These are phyloP conservation scores for Lactifluus subvellereus DNA, from an alignment of 768 basidiomycete genomes.

Conservation along the genomic window DNA sequence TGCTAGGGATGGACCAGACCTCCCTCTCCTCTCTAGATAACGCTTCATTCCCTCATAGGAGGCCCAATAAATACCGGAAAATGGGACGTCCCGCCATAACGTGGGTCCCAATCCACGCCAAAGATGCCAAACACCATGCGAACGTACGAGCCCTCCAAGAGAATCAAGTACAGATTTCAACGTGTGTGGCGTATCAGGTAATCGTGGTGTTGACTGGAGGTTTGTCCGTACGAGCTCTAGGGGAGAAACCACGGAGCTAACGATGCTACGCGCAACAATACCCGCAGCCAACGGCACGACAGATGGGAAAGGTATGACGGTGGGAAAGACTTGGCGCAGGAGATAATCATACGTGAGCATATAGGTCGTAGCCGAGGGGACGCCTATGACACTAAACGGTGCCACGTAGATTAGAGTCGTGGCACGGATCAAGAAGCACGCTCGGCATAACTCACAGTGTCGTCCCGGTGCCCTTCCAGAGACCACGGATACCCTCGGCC, in stretches of 20 bases:
- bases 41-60: slow-evolving; percentile 84
- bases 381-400: slow-evolving; percentile 68
- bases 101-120: slow-evolving; percentile 92
- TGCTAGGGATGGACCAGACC: slow-evolving; percentile 59
- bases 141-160: slow-evolving; percentile 51
- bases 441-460: slow-evolving; percentile 57
- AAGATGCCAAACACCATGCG: slow-evolving; percentile 61
- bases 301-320: slow-evolving; percentile 48
- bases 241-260: slow-evolving; percentile 77
- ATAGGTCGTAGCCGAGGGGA: slow-evolving; percentile 88
- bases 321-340: slow-evolving; percentile 54
- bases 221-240: slow-evolving; percentile 92
- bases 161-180: slow-evolving; percentile 67
- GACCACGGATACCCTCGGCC: slow-evolving; percentile 74
- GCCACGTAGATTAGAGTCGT: slow-evolving; percentile 22
- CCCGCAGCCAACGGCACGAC: slow-evolving; percentile 76
- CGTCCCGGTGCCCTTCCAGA: slow-evolving; percentile 96
- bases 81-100: slow-evolving; percentile 96
- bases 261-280: slow-evolving; percentile 69
- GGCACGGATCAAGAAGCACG: background rate
- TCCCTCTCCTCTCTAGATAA: slow-evolving; percentile 45
- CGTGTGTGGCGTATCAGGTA: slow-evolving; percentile 65
- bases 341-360: slow-evolving; percentile 96
- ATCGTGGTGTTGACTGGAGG: slow-evolving; percentile 79
- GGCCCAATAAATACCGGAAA: slow-evolving; percentile 96